These are phyloP conservation scores for Colletotrichum somersetense DNA, from an alignment of 2,329 filamentous ascomycete genomes.

Conservation along the genomic window DNA sequence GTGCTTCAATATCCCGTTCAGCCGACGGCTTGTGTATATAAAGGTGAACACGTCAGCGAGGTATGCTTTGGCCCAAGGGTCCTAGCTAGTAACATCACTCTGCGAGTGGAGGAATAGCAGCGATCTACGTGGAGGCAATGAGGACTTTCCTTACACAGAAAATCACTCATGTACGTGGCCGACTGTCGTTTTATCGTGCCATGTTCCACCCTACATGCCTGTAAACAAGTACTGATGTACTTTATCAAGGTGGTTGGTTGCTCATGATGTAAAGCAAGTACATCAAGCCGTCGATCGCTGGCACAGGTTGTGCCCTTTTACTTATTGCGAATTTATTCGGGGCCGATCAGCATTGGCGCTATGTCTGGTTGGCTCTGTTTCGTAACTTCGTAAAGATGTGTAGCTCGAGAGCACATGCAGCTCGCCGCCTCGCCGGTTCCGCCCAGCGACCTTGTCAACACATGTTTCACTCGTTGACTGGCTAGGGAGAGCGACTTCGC, in stretches of 20 bases:
- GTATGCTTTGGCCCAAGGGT: not conserved
- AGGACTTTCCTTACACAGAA: not conserved
- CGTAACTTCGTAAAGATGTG: not conserved
- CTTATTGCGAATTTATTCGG: not conserved
- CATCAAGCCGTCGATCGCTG: not conserved
- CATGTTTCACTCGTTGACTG: slow-evolving; percentile 28
- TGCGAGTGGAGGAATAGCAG: not conserved
- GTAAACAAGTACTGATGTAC: too few species aligned
- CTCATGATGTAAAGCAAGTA: too few species aligned
- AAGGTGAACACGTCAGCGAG: not conserved
- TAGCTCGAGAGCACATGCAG: slow-evolving; percentile 17
- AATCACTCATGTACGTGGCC: not conserved
- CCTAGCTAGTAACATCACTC: not conserved
- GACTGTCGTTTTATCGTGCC: not conserved
- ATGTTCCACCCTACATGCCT: not conserved
- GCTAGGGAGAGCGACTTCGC: slow-evolving; percentile 9
- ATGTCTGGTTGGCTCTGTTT: not conserved
- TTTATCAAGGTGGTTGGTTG: too few species aligned
- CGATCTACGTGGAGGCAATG: not conserved
- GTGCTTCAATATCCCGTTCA: not conserved
- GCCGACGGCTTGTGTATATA: not conserved
- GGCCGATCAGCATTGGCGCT: not conserved
- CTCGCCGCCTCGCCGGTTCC: not conserved
- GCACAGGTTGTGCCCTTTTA: not conserved
- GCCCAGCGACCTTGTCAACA: slow-evolving; percentile 20